Evolutionary conservation across 2,329 filamentous ascomycete genomes (phyloP), one percentile per base, ranked within the genome.

Genomic region (Nectriaceae sp.): DNA sequence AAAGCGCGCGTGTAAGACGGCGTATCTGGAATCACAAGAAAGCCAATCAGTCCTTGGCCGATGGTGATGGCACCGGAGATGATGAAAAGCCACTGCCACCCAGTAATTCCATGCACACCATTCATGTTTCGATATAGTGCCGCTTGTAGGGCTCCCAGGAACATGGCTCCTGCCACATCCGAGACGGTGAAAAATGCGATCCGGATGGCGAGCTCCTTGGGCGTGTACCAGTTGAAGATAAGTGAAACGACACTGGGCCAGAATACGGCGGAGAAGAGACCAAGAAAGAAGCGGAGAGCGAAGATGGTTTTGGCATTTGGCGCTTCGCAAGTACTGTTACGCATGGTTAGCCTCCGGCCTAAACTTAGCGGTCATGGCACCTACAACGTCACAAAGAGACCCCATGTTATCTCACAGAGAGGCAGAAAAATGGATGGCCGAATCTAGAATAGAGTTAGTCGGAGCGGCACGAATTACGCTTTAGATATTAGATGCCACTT

Each of bases 1-100:
- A 66, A 42, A 0, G 63, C 64, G 1, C 65, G 59, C 0, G 65
- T 67, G 26, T 62, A 67, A 0, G 56, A 57, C 2, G 65, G 65
- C 0, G 63, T 60, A 40, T 67, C 65, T 0, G 65, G 65, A 5
- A 77, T 70, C 1, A 71, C 59, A 40, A 76, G 64, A 44, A 71
- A 66, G 1, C 70, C 70, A 6, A 67, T 47, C 13, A 73, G 46
- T 5, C 72, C 74, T 48, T 76, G 66, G 4, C 63, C 58, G 18
- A 75, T 67, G 3, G 75, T 76, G 19, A 73, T 68, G 31, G 65
- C 60, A 2, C 74, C 74, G 2, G 75, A 69, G 21, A 77, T 69
- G 29, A 76, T 71, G 26, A 75, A 76, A 0, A 76, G 61, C 75
- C 74, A 77, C 47, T 70, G 69, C 75, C 74, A 77, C 4, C 72